These are phyloP conservation scores for Coffea canephora DNA, from an alignment of 257 asterid species.

Conservation along the genomic window DNA sequence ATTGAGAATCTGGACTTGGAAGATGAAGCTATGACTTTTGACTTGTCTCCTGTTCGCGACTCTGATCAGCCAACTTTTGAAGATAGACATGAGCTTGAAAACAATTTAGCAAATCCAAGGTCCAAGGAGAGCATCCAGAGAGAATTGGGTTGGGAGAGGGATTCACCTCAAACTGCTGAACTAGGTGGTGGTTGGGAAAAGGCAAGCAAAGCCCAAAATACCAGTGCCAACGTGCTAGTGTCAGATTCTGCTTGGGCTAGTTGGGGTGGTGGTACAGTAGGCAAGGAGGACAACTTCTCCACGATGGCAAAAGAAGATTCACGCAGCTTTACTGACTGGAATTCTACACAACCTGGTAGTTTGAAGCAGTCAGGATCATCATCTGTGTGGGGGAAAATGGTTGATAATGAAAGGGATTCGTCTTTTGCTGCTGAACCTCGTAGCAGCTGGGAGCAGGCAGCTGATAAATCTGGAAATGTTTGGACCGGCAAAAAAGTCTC, in stretches of 20 bases:
- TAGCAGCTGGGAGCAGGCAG: background rate
- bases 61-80: conserved; percentile 75
- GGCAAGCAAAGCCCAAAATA: conserved; percentile 6
- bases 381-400: conserved; percentile 29
- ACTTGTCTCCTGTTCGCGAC: conserved; percentile 71
- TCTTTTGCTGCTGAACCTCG: background rate
- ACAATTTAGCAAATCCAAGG: conserved; percentile 28
- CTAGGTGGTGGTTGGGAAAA: conserved; percentile 27
- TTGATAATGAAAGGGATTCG: background rate
- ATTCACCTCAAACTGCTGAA: conserved; percentile 15
- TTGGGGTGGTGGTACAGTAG: conserved; percentile 31
- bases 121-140: conserved; percentile 10
- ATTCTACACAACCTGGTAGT: conserved; percentile 15
- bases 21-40: conserved; percentile 48
- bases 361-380: conserved; percentile 22
- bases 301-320: conserved; percentile 25
- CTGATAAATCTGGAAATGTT: background rate
- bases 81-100: conserved; percentile 49
- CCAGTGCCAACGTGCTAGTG: background rate
- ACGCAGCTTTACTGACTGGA: conserved; percentile 27
- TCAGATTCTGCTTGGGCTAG: conserved; percentile 16
- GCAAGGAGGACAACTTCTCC: conserved; percentile 14
- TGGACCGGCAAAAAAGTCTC: background rate
- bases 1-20: conserved; percentile 65
- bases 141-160: conserved; percentile 34